Evolutionary conservation across 1,139 yeast genomes (phyloP).

Genomic region (Candida tropicalis): DNA sequence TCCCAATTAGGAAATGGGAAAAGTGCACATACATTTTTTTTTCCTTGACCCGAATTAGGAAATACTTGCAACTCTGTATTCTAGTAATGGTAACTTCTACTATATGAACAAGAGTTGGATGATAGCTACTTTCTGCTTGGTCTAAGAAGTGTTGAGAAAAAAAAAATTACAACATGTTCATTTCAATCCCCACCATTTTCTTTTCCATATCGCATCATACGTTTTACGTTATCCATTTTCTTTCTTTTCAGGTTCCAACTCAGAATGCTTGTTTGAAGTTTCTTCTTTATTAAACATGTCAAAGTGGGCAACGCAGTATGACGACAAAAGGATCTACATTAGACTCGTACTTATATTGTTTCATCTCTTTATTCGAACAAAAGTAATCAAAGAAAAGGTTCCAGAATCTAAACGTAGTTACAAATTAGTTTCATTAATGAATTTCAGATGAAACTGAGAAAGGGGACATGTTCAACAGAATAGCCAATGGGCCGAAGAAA

Average conservation of each 20-base stretch:
- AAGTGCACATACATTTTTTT: background rate
- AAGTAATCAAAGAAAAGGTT: background rate
- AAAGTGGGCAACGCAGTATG: background rate
- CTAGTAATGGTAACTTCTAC: too few species aligned
- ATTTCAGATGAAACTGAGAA: background rate
- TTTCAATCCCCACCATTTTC: background rate
- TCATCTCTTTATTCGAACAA: background rate
- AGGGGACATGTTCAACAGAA: too few species aligned
- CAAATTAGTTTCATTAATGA: background rate
- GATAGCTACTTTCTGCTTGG: background rate
- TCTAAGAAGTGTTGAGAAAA: background rate
- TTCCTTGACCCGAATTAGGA: background rate
- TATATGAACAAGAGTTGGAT: background rate
- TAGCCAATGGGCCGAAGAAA: too few species aligned
- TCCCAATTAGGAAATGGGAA: slow-evolving; percentile 3
- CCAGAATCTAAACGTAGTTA: slow-evolving; percentile 1
- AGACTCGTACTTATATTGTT: slow-evolving; percentile 1
- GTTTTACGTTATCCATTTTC: background rate
- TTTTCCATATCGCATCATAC: background rate
- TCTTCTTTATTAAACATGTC: background rate
- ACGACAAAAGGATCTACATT: slow-evolving; percentile 1
- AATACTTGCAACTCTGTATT: background rate
- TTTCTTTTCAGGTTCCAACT: slow-evolving; percentile 1
- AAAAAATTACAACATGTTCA: too few species aligned
- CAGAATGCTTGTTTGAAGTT: slow-evolving; percentile 1